Evolutionary conservation across 805 yeast genomes (phyloP).

Genomic region (Yamadazyma kitorensis): DNA sequence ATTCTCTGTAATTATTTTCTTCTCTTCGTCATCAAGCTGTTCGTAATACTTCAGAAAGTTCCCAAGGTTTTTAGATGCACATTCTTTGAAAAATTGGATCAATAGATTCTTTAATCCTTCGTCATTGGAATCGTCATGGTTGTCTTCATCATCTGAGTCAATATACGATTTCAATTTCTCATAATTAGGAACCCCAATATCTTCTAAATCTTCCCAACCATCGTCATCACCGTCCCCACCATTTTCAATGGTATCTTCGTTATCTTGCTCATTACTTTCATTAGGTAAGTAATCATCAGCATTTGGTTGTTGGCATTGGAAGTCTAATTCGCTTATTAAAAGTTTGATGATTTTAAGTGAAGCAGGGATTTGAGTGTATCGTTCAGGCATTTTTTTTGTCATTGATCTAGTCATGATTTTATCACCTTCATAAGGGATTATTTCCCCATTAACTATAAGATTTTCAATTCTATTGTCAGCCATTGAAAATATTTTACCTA

Average conservation of each 20-base stretch:
- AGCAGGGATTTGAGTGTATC: constrained; percentile 64
- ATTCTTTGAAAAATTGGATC: constrained; percentile 53
- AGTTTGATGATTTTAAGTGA: constrained; percentile 71
- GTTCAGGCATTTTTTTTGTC: constrained; percentile 62
- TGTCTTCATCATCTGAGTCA: constrained; percentile 42
- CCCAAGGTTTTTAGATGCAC: constrained; percentile 47
- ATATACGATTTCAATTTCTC: constrained; percentile 61
- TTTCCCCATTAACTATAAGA: constrained; percentile 73
- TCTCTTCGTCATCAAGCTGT: constrained; percentile 50
- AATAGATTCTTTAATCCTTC: constrained; percentile 41
- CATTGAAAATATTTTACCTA: constrained; percentile 63
- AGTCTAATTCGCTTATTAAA: constrained; percentile 63
- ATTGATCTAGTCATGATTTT: constrained; percentile 83
- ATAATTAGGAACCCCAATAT: constrained; percentile 58
- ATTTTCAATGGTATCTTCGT: constrained; percentile 35
- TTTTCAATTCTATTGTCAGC: constrained; percentile 50
- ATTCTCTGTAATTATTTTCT: constrained; percentile 48
- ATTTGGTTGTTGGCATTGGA: constrained; percentile 56
- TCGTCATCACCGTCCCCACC: constrained; percentile 47
- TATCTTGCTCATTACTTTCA: constrained; percentile 44
- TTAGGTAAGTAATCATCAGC: constrained; percentile 38
- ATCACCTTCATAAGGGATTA: constrained; percentile 57
- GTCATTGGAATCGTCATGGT: constrained; percentile 25
- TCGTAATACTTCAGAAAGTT: constrained; percentile 54
- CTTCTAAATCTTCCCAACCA: constrained; percentile 79